A percentile compares a stretch with the other conserved stretches of the same genome.
These are phyloP conservation scores for Exophiala aquamarina DNA, from an alignment of 2,329 filamentous ascomycete species.

Conservation along the genomic window DNA sequence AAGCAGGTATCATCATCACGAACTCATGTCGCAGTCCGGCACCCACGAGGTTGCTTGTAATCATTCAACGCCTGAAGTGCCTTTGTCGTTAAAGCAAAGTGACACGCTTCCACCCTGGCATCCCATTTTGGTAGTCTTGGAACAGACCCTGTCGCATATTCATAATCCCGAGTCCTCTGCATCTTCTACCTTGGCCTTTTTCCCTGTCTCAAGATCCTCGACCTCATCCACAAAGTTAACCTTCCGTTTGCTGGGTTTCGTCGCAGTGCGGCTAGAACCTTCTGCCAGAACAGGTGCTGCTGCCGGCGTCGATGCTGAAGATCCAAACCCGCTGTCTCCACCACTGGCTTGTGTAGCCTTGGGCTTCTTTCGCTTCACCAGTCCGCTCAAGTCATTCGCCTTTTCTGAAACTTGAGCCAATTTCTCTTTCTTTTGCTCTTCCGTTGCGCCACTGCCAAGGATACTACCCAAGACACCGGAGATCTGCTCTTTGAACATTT, in stretches of 20 bases:
- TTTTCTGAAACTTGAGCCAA: slow-evolving; percentile 55
- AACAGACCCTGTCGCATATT: slow-evolving; percentile 5
- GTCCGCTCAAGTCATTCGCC: slow-evolving; percentile 59
- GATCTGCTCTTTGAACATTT: slow-evolving; percentile 38
- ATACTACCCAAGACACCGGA: slow-evolving; percentile 60
- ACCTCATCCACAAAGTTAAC: slow-evolving; percentile 23
- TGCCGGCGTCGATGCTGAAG: slow-evolving; percentile 21
- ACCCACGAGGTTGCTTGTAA: too few species aligned
- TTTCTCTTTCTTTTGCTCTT: slow-evolving; percentile 52
- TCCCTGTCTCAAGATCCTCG: slow-evolving; percentile 22
- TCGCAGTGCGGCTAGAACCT: slow-evolving; percentile 3
- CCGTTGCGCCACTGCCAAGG: slow-evolving; percentile 50
- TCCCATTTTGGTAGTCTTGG: neutral
- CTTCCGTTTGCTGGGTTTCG: slow-evolving; percentile 27
- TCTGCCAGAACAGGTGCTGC: slow-evolving; percentile 5
- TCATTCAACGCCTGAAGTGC: too few species aligned
- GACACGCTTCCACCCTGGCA: too few species aligned
- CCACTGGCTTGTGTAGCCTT: slow-evolving; percentile 18
- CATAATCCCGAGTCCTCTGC: slow-evolving; percentile 14
- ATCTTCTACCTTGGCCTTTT: slow-evolving; percentile 21
- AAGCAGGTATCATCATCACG: too few species aligned
- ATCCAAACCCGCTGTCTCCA: slow-evolving; percentile 16
- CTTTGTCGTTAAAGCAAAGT: too few species aligned
- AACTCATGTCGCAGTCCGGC: too few species aligned
- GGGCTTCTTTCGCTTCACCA: slow-evolving; percentile 58